These are phyloP conservation scores for Rhododendron mucronatum DNA, from an alignment of 148 eudicot species.

Conservation along the genomic window DNA sequence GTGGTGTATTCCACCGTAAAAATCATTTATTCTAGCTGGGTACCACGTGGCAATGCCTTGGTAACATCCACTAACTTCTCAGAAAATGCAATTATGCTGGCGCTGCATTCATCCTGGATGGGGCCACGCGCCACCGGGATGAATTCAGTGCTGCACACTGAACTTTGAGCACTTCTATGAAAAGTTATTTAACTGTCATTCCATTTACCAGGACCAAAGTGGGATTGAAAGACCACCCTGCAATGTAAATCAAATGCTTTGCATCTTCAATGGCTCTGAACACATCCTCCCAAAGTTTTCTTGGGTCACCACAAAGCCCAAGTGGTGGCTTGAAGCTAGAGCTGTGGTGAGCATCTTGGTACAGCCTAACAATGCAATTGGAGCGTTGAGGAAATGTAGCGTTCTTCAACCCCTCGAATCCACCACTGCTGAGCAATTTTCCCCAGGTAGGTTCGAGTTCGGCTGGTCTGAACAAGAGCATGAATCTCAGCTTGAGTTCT, in stretches of 20 bases:
- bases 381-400: slow-evolving; percentile 72
- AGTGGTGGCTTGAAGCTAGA: slow-evolving; percentile 58
- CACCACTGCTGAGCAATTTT: slow-evolving; percentile 37
- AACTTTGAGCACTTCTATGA: not conserved
- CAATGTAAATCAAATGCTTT: slow-evolving; percentile 79
- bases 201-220: slow-evolving; percentile 61
- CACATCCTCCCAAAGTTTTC: slow-evolving; percentile 90
- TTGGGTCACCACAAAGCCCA: slow-evolving; percentile 28
- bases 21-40: not conserved
- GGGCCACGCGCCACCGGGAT: not conserved
- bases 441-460: slow-evolving; percentile 65
- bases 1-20: not conserved
- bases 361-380: slow-evolving; percentile 57
- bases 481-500: slow-evolving; percentile 51
- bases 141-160: not conserved
- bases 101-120: not conserved
- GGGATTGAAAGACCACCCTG: slow-evolving; percentile 96
- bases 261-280: slow-evolving; percentile 83
- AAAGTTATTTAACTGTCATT: not conserved
- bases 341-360: slow-evolving; percentile 86
- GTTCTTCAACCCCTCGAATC: slow-evolving; percentile 54
- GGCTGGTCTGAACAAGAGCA: slow-evolving; percentile 86
- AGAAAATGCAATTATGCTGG: not conserved
- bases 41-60: not conserved
- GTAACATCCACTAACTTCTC: not conserved